These are phyloP conservation scores for Boletellus emodensis DNA, from an alignment of 768 basidiomycete species.

Conservation along the genomic window DNA sequence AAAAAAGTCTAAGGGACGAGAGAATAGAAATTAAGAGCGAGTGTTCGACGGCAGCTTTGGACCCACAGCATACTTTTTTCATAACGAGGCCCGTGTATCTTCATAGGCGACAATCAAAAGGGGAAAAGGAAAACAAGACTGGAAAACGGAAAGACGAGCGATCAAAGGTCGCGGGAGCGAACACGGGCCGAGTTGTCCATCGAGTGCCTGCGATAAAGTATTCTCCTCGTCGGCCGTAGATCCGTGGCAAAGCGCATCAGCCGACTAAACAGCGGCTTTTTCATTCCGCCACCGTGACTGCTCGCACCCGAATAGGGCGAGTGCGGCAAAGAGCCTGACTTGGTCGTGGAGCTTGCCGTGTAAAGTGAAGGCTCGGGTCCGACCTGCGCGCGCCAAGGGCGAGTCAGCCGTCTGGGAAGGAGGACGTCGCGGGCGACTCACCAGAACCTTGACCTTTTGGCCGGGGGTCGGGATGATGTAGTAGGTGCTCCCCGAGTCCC, in stretches of 20 bases:
- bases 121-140: not conserved
- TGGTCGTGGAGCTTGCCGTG: slow-evolving; percentile 56
- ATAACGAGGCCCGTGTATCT: not conserved
- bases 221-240: slow-evolving; percentile 38
- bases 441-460: slow-evolving; percentile 74
- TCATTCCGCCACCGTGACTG: slow-evolving; percentile 30
- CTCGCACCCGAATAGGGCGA: slow-evolving; percentile 31
- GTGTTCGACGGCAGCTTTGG: not conserved
- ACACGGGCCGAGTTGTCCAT: slow-evolving; percentile 30
- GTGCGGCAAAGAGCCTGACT: slow-evolving; percentile 51
- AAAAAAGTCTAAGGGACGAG: slow-evolving; percentile 21
- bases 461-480: slow-evolving; percentile 67
- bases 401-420: too few species aligned
- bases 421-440: slow-evolving; percentile 37
- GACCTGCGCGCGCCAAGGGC: slow-evolving; percentile 23
- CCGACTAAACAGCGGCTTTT: slow-evolving; percentile 61
- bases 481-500: slow-evolving; percentile 67
- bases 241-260: slow-evolving; percentile 51
- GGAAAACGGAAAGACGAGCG: not conserved
- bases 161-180: slow-evolving; percentile 23
- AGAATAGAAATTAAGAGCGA: not conserved
- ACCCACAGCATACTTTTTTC: slow-evolving; percentile 3
- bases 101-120: slow-evolving; percentile 4
- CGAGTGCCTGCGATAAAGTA: slow-evolving; percentile 50
- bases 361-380: slow-evolving; percentile 48